phyloP scores from a whole-genome alignment of 2,329 filamentous ascomycete genomes.

The Hypoxylon sp. region DNA sequence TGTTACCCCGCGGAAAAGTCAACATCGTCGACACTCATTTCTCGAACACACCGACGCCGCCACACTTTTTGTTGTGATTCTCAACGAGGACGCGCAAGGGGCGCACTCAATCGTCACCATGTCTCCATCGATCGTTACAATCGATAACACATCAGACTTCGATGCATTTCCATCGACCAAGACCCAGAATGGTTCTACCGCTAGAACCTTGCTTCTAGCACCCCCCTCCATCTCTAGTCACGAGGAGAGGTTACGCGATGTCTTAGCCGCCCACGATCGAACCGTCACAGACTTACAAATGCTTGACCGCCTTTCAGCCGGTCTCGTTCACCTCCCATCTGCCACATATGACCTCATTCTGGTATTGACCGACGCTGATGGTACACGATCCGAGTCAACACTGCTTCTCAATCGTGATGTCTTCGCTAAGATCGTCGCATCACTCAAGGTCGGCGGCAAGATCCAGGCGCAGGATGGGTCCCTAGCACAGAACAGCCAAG shows the following conservation, averaged over 20 bases:
- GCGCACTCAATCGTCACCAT: constrained; percentile 55
- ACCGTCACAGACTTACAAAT: constrained; percentile 91
- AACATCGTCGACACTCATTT: constrained; percentile 18
- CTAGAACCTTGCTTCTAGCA: constrained; percentile 85
- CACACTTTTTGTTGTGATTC: constrained; percentile 2
- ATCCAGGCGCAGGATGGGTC: constrained; percentile 78
- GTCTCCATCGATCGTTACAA: constrained; percentile 67
- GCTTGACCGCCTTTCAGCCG: constrained; percentile 91
- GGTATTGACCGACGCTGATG: constrained; percentile 84
- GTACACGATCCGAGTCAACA: constrained; percentile 74
- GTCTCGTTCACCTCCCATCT: constrained; percentile 81
- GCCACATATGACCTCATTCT: constrained; percentile 88
- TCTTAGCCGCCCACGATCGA: constrained; percentile 82
- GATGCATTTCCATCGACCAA: constrained; percentile 42
- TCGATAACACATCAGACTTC: constrained; percentile 50
- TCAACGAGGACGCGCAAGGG: constrained; percentile 27
- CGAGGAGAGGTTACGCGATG: constrained; percentile 79
- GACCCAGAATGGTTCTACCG: constrained; percentile 44
- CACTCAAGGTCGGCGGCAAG: constrained; percentile 78
- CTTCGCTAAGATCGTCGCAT: constrained; percentile 76
- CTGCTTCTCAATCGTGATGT: constrained; percentile 76
- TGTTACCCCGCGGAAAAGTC: constrained; percentile 32
- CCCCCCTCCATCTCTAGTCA: constrained; percentile 91
- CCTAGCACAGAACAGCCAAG: constrained; percentile 61
- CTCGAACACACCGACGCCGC: constrained; percentile 11